A percentile compares a stretch with the other conserved stretches of the same genome.
These are phyloP conservation scores for Thecaphora thlaspeos DNA, from an alignment of 1,284 basidiomycete species.

Conservation along the genomic window DNA sequence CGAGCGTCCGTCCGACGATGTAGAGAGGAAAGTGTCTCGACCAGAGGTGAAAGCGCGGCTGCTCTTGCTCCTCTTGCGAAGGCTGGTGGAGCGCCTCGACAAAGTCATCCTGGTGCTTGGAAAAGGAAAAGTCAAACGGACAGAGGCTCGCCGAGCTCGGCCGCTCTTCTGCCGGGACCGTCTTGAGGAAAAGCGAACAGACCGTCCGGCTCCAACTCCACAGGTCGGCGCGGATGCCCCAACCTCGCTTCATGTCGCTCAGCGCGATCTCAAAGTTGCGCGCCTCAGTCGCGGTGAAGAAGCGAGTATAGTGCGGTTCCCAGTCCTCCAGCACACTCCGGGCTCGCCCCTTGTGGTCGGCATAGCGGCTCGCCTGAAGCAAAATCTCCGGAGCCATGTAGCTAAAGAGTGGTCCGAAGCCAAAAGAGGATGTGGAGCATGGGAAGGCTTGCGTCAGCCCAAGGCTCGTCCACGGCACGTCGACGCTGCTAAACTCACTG, in stretches of 20 bases:
- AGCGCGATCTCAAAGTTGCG: constrained; percentile 24
- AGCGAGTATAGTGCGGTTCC: constrained; percentile 19
- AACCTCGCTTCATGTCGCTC: constrained; percentile 38
- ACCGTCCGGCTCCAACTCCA: constrained; percentile 52
- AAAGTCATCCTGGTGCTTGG: constrained; percentile 31
- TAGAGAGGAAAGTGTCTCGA: constrained; percentile 35
- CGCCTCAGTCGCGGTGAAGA: constrained; percentile 16
- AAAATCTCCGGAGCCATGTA: constrained; percentile 51
- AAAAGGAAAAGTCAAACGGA: constrained; percentile 47
- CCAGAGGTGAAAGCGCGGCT: constrained; percentile 47
- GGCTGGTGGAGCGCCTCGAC: constrained; percentile 33
- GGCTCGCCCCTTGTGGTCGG: constrained; percentile 21
- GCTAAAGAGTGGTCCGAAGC: background rate
- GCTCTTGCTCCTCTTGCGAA: constrained; percentile 21
- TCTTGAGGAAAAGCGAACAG: constrained; percentile 29
- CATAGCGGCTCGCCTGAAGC: constrained; percentile 42
- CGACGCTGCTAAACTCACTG: no score
- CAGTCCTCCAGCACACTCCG: constrained; percentile 43
- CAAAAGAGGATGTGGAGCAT: no score
- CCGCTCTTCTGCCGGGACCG: constrained; percentile 15
- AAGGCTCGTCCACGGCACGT: no score
- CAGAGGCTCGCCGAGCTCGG: constrained; percentile 38
- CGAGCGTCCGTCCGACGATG: constrained; percentile 26
- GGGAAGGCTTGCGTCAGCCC: no score
- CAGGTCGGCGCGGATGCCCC: constrained; percentile 46